These are phyloP conservation scores for Wallacemonas sp. DNA, from an alignment of 208 protist species.

Conservation along the genomic window DNA sequence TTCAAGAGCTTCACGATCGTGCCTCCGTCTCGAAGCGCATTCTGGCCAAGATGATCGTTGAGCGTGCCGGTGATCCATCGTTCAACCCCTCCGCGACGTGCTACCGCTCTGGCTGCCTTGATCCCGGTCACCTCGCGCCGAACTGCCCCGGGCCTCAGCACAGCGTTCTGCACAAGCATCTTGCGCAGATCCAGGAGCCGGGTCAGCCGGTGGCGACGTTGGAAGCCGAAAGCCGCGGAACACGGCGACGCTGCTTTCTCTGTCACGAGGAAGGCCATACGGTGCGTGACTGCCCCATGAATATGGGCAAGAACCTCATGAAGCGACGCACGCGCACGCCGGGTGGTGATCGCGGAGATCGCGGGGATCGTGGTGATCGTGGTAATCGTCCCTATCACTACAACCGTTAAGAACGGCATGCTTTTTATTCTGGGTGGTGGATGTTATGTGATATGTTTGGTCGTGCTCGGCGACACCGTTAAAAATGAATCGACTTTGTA, in stretches of 20 bases:
- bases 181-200: slow-evolving; percentile 72
- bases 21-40: slow-evolving; percentile 70
- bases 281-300: slow-evolving; percentile 74
- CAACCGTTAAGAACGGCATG: neutral
- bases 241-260: slow-evolving; percentile 67
- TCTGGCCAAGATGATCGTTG: slow-evolving; percentile 58
- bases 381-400: neutral
- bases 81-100: slow-evolving; percentile 83
- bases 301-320: slow-evolving; percentile 30
- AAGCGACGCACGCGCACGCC: slow-evolving; percentile 19
- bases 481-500: no score
- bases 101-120: slow-evolving; percentile 74
- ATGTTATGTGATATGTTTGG: no score
- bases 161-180: slow-evolving; percentile 58
- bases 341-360: slow-evolving; percentile 23
- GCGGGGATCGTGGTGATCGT: slow-evolving; percentile 8
- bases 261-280: slow-evolving; percentile 83
- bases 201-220: slow-evolving; percentile 53
- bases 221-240: slow-evolving; percentile 41
- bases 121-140: slow-evolving; percentile 84
- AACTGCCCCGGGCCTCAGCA: slow-evolving; percentile 80
- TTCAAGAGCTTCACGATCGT: slow-evolving; percentile 82
- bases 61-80: slow-evolving; percentile 62
- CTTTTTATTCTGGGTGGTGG: no score
- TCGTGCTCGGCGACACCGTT: no score